Percentiles rank a stretch among this genome's conserved stretches.
Evolutionary conservation across 2,329 filamentous ascomycete genomes (phyloP).

Genomic region (Phyllosticta citrichinensis): DNA sequence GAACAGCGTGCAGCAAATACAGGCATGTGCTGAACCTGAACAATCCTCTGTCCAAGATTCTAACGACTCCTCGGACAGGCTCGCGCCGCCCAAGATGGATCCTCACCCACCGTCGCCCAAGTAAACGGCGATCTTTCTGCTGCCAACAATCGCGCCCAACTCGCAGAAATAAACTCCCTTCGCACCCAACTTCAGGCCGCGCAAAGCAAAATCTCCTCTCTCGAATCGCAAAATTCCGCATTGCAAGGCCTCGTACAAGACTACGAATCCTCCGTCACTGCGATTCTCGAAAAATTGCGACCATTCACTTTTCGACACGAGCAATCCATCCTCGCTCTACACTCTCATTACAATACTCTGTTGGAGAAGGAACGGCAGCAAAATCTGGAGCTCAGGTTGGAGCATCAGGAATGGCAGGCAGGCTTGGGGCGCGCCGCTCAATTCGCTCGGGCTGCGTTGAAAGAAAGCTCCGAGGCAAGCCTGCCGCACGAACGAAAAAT

Average conservation of each 20-base stretch:
- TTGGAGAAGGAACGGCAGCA: conserved; percentile 34
- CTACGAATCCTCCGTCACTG: conserved; percentile 34
- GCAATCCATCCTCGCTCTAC: conserved; percentile 33
- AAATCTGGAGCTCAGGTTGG: conserved; percentile 36
- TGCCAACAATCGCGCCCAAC: conserved; percentile 1
- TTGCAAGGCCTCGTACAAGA: conserved; percentile 24
- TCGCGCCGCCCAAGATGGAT: conserved; percentile 25
- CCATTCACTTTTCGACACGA: conserved; percentile 31
- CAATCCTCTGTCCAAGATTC: not conserved
- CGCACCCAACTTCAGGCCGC: conserved; percentile 22
- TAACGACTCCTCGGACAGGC: conserved; percentile 13
- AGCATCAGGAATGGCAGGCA: conserved; percentile 41
- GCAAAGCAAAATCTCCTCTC: conserved; percentile 19
- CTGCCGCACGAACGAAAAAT: conserved; percentile 29
- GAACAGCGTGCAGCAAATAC: conserved; percentile 26
- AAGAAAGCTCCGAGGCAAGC: conserved; percentile 27
- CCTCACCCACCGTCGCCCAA: conserved; percentile 19
- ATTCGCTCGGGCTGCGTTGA: conserved; percentile 30
- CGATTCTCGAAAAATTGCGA: conserved; percentile 28
- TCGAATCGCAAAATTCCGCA: conserved; percentile 18
- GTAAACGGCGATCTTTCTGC: conserved; percentile 23
- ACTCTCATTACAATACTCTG: conserved; percentile 38
- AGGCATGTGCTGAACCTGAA: not conserved
- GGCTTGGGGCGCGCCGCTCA: conserved; percentile 34
- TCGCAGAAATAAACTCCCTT: conserved; percentile 23